A percentile compares a stretch with the other conserved stretches of the same genome.
phyloP scores from a whole-genome alignment of 306 rosid species.

The Corylus avellana region DNA sequence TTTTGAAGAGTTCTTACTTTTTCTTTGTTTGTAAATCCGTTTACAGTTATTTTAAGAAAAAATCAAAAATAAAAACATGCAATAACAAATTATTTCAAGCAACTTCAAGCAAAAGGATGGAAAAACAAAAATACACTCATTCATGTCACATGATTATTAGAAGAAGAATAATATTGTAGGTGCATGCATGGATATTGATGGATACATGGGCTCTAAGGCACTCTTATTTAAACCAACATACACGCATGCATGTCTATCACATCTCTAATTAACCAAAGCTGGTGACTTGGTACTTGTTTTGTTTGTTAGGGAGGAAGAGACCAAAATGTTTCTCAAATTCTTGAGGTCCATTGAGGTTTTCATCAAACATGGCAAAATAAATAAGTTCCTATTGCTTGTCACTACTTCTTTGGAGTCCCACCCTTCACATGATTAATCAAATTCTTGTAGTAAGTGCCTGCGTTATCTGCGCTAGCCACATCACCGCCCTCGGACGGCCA shows the following conservation, averaged over 20 bases:
- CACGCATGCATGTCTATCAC: too few species aligned
- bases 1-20: too few species aligned
- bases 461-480: conserved; percentile 37
- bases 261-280: neutral
- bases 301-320: conserved; percentile 30
- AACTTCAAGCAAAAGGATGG: too few species aligned
- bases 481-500: conserved; percentile 65
- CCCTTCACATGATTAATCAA: conserved; percentile 46
- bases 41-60: too few species aligned
- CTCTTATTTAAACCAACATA: neutral
- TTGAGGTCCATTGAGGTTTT: conserved; percentile 13
- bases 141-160: too few species aligned
- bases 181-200: neutral
- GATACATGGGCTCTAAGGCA: neutral
- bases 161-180: too few species aligned
- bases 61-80: too few species aligned
- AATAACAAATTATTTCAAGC: too few species aligned
- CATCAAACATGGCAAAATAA: conserved; percentile 56
- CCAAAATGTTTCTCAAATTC: conserved; percentile 47
- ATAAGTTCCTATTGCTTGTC: conserved; percentile 33
- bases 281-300: conserved; percentile 39
- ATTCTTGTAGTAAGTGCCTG: conserved; percentile 43
- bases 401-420: conserved; percentile 55
- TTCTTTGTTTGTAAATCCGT: too few species aligned
- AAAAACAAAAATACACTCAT: too few species aligned